Base-by-base conservation (phyloP, 2,329 filamentous ascomycete genomes). In the Colletotrichum lindemuthianum region DNA sequence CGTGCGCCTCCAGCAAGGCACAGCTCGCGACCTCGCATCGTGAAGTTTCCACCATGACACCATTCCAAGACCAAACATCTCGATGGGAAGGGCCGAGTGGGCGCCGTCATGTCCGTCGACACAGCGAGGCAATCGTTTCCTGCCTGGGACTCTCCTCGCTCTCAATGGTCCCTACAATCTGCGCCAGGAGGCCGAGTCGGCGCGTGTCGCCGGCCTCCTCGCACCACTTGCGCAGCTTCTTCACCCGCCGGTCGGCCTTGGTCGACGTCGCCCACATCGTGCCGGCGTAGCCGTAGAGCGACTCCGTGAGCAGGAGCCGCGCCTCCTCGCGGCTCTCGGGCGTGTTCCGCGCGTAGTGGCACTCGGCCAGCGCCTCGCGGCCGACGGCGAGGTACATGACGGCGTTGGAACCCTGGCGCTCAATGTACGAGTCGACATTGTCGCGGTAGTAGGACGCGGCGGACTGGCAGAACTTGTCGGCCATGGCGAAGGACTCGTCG, bases 151-250 rank as follows among this genome's bases (percentile, higher is more conserved):
- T 32, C 10, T n/a, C 44, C 49, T 64, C 7, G 57, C 48, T 8
- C 55, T 10, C 34, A 64, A 48, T n/a, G 61, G 61, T 9, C 48
- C 61, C 2, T 51, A 44, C 12, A 8, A 55, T 6, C 44, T 49
- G 6, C 61, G 57, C 13, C 8, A 65, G 10, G 7, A 15, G 15
- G 6, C 33, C 13, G 5, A 56, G 10, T 13, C 61, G 24, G 11
- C 11, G 2, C 2, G 7, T n/a, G n/a, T 65, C 61, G 6, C 9
- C 13, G 1, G 52, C 59, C 11, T 64, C 59, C 6, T 40, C 6
- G 37, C 63, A 66, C 63, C 63, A 66, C 12, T 33, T n/a, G 15
- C 32, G 16, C 8, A 66, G 8, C 43, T 64, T 63, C 15, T n/a
- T 36, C 43, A 53, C 58, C 8, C 64, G 63, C 2, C 59, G 48